These are phyloP conservation scores for Pestalotiopsis sp. DNA, from an alignment of 2,329 filamentous ascomycete species.

Conservation along the genomic window DNA sequence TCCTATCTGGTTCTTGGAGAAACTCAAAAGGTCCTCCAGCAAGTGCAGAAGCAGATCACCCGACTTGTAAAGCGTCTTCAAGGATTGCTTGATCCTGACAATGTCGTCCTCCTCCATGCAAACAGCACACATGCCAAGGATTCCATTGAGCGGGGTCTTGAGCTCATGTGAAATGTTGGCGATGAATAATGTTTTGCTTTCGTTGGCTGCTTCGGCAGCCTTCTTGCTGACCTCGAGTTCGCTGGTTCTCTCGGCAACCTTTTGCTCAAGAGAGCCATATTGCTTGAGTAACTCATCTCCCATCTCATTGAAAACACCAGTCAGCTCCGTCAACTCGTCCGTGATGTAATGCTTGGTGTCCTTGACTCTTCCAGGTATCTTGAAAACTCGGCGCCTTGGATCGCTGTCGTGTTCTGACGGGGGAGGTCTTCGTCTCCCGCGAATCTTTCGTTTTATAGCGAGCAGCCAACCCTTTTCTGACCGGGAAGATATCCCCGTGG, in stretches of 20 bases:
- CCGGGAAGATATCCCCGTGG: slow-evolving; percentile 28
- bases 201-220: slow-evolving; percentile 90
- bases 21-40: slow-evolving; percentile 85
- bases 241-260: slow-evolving; percentile 79
- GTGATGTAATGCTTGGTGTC: slow-evolving; percentile 75
- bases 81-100: slow-evolving; percentile 74
- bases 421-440: slow-evolving; percentile 30
- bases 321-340: slow-evolving; percentile 85
- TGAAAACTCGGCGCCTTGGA: slow-evolving; percentile 63
- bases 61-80: slow-evolving; percentile 88
- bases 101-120: slow-evolving; percentile 91
- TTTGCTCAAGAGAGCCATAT: slow-evolving; percentile 81
- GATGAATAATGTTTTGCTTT: slow-evolving; percentile 97
- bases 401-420: slow-evolving; percentile 39
- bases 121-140: slow-evolving; percentile 90
- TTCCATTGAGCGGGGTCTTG: slow-evolving; percentile 93
- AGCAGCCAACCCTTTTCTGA: slow-evolving; percentile 46
- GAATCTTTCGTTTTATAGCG: slow-evolving; percentile 39
- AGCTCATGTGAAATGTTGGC: slow-evolving; percentile 89
- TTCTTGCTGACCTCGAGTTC: slow-evolving; percentile 90
- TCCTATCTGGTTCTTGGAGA: slow-evolving; percentile 93
- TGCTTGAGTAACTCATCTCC: slow-evolving; percentile 86
- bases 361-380: slow-evolving; percentile 82
- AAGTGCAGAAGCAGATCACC: slow-evolving; percentile 83
- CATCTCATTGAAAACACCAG: slow-evolving; percentile 90